These are phyloP conservation scores for Diaporthe ilicicola DNA, from an alignment of 2,329 filamentous ascomycete species.

Conservation along the genomic window DNA sequence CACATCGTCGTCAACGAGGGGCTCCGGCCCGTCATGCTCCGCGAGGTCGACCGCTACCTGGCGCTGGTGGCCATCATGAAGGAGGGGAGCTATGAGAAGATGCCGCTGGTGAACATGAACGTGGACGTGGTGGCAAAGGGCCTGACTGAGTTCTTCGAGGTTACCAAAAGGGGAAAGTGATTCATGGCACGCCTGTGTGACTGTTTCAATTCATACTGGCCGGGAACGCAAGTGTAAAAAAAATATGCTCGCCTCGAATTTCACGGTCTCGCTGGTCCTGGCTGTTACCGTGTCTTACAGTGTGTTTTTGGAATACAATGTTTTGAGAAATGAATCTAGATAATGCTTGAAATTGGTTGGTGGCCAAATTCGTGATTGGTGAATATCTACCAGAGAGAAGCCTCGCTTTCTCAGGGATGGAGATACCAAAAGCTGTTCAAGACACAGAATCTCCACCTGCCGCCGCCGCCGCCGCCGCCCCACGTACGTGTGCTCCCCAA, in stretches of 20 bases:
- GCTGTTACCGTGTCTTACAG: neutral
- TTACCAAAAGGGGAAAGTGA: constrained; percentile 66
- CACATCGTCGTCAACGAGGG: constrained; percentile 73
- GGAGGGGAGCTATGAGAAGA: constrained; percentile 84
- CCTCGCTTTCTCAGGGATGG: neutral
- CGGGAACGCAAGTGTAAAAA: neutral
- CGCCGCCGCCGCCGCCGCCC: neutral
- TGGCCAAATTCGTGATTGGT: neutral
- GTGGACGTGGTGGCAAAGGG: constrained; percentile 84
- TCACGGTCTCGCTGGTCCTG: neutral
- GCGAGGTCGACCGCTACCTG: constrained; percentile 77
- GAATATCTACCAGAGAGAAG: neutral
- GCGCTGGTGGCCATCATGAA: constrained; percentile 88
- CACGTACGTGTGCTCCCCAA: neutral
- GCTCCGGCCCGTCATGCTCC: constrained; percentile 70
- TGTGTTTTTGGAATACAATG: neutral
- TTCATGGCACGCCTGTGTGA: neutral
- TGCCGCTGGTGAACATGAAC: constrained; percentile 85
- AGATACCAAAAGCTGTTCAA: too few relatives aligned
- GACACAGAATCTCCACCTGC: neutral
- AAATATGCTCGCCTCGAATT: neutral
- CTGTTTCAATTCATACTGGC: constrained; percentile 1
- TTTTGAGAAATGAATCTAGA: constrained; percentile 9
- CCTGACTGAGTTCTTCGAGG: constrained; percentile 80
- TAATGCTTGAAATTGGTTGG: neutral